phyloP scores from a whole-genome alignment of 2,329 filamentous ascomycete species.

The Beauveria scarabaeidicola region DNA sequence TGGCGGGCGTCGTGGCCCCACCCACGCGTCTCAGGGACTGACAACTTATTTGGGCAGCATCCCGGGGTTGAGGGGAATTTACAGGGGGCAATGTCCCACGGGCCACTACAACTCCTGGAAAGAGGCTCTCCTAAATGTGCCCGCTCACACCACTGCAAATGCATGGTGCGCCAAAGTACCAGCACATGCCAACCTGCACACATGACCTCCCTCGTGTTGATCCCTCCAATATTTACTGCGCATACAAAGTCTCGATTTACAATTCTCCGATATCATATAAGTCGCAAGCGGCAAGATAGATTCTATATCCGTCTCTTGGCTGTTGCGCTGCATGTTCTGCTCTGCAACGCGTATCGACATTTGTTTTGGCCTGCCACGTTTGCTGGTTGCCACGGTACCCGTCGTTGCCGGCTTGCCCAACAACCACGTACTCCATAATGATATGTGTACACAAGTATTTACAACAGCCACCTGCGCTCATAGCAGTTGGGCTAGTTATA shows the following conservation, averaged over 20 bases:
- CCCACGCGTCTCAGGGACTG: not conserved
- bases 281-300: not conserved
- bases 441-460: not conserved
- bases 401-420: not conserved
- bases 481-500: no score
- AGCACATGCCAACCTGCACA: not conserved
- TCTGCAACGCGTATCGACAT: not conserved
- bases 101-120: not conserved
- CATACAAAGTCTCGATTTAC: not conserved
- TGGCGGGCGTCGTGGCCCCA: conserved; percentile 5
- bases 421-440: not conserved
- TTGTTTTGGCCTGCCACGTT: conserved; percentile 7
- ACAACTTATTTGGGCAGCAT: not conserved
- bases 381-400: conserved; percentile 8
- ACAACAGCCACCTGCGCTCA: no score
- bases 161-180: not conserved
- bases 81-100: not conserved
- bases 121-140: not conserved
- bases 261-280: not conserved
- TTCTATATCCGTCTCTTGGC: not conserved
- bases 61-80: not conserved
- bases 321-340: not conserved
- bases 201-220: not conserved
- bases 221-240: not conserved
- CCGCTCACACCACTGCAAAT: not conserved